Evolutionary conservation across 225 moss, liverwort and hornwort species (phyloP), one percentile per base, ranked within the genome.

Genomic region (Physcomitrellopsis africana): DNA sequence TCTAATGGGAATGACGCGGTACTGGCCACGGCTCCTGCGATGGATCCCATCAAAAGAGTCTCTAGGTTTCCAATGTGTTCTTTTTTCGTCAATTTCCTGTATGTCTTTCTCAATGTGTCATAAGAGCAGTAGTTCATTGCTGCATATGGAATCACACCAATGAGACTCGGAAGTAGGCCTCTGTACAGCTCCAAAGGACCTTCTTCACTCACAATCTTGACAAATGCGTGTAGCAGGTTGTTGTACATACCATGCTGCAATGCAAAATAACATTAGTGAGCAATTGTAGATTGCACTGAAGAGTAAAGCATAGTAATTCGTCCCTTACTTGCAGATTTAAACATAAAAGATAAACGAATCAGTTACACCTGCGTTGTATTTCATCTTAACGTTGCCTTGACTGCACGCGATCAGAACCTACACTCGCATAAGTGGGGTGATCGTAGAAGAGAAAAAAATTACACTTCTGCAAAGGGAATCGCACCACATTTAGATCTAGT

Each of bases 91-190:
- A 81, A 51, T 45, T 85, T 93, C 77, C 82, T 92, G 77, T 97
- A 97, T 0, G 89, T 67, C 68, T 81, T 93, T 56, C 97, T 89
- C 80, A 97, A 75, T 1, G 94, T 87, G 57, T 97, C 97, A 68
- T 97, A 97, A 19, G 93, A 81, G 72, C 86, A 97, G 59, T 97
- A 97, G 75, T 97, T 97, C 49, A 94, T 90, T 54, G 94, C 97
- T 3, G 97, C 97, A 53, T 97, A 97, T 6, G 97, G 97, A 70
- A 97, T 75, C 37, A 97, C 97, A 19, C 97, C 97, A 67, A 94
- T 89, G 47, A 97, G 66, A 77, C 97, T 97, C 41, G 97, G 97
- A 20, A 88, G 79, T 23, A 97, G 80, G 22, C 97, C 97, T 68
- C 97, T 89, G 78, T 97, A 97, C 32, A 97, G 84, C 81, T 87